phyloP scores from a whole-genome alignment of 2,329 filamentous ascomycete genomes.

The Penicillium decumbens region DNA sequence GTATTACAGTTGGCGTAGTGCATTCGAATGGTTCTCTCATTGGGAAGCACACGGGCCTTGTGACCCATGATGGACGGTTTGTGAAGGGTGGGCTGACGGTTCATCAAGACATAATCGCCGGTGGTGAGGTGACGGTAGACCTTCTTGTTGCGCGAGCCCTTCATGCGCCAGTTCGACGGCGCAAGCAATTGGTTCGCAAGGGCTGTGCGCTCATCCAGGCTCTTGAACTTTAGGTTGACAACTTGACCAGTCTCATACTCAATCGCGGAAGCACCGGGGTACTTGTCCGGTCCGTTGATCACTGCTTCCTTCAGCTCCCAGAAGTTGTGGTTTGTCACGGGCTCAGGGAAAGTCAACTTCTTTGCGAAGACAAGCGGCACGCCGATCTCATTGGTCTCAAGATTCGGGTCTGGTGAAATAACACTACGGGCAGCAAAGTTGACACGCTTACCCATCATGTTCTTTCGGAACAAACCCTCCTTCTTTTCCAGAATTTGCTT shows the following conservation, averaged over 20 bases:
- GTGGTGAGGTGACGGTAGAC: slow-evolving; percentile 94
- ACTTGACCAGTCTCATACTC: slow-evolving; percentile 95
- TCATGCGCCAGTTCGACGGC: slow-evolving; percentile 68
- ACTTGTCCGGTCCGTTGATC: slow-evolving; percentile 87
- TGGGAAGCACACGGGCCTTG: slow-evolving; percentile 81
- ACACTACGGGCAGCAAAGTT: slow-evolving; percentile 97
- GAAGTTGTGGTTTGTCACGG: slow-evolving; percentile 95
- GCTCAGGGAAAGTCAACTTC: slow-evolving; percentile 94
- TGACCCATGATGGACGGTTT: slow-evolving; percentile 99
- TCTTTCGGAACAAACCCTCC: slow-evolving; percentile 95
- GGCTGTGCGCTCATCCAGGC: slow-evolving; percentile 77
- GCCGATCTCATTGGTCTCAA: slow-evolving; percentile 98
- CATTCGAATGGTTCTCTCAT: slow-evolving; percentile 97
- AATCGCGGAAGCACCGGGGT: slow-evolving; percentile 89
- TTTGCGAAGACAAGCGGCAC: slow-evolving; percentile 96
- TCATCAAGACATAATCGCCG: slow-evolving; percentile 97
- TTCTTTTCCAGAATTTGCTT: slow-evolving; percentile 99
- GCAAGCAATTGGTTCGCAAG: slow-evolving; percentile 90
- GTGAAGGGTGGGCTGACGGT: slow-evolving; percentile 93
- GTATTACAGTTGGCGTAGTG: slow-evolving; percentile 99
- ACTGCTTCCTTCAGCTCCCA: slow-evolving; percentile 93
- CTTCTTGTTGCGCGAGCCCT: slow-evolving; percentile 83
- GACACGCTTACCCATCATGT: slow-evolving; percentile 99
- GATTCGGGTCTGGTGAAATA: slow-evolving; percentile 96
- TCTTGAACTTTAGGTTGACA: slow-evolving; percentile 80